phyloP scores from a whole-genome alignment of 192 early-diverging fungal genomes.

The Coemansia sp. region DNA sequence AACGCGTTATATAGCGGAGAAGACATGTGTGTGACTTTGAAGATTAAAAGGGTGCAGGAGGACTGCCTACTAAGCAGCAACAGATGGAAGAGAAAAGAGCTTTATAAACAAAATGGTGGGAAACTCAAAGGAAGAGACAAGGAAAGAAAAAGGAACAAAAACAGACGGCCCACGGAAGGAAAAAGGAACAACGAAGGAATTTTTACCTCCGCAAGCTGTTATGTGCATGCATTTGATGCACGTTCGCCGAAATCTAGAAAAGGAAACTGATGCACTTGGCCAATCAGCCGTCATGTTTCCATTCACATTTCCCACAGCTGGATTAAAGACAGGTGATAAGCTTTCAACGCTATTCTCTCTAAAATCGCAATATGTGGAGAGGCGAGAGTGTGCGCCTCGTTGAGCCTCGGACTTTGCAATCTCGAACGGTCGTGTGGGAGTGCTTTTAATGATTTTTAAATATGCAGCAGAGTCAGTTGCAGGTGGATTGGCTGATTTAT shows the following conservation, averaged over 20 bases:
- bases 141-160: slow-evolving; percentile 12
- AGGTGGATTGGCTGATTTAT: too few relatives aligned
- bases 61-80: background rate
- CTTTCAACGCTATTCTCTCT: too few relatives aligned
- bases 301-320: too few relatives aligned
- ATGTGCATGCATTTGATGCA: background rate
- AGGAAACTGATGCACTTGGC: background rate
- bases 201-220: background rate
- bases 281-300: background rate
- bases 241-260: background rate
- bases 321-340: too few relatives aligned
- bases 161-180: slow-evolving; percentile 13
- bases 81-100: background rate
- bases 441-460: too few relatives aligned
- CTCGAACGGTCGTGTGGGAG: too few relatives aligned
- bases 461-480: too few relatives aligned
- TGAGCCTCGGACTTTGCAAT: too few relatives aligned
- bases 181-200: slow-evolving; percentile 15
- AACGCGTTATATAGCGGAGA: slow-evolving; percentile 23
- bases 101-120: background rate
- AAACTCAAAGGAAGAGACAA: slow-evolving; percentile 8
- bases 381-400: too few relatives aligned
- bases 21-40: background rate
- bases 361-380: too few relatives aligned
- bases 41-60: background rate